Evolutionary conservation across 306 rosid species (phyloP), one percentile per base, ranked within the genome.

Genomic region (Trifolium pratense): DNA sequence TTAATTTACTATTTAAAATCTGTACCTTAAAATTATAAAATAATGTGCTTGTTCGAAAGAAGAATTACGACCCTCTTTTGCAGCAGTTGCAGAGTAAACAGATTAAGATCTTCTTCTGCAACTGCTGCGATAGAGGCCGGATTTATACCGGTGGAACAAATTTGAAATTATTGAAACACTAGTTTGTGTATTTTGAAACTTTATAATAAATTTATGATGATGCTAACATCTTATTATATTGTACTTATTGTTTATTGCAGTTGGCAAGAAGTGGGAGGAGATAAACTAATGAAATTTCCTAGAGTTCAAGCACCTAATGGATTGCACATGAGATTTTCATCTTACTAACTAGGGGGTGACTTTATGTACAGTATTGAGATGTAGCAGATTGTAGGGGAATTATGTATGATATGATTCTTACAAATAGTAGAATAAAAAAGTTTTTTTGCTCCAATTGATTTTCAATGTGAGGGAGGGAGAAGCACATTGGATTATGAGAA

Each of bases 201-300:
- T n/a, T n/a, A n/a, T n/a, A n/a, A n/a, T n/a, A n/a, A 37, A 72
- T 78, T 5, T 20, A 42, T 21, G 3, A 40, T 31, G 53, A 62
- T 79, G 70, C 64, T 80, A 68, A 75, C 69, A 70, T 75, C 6
- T 52, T 18, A 21, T 59, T 13, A 20, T 59, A 13, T 57, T 29
- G 6, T 21, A 46, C 18, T 37, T 67, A 21, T 63, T 63, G 25
- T 14, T 51, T 1, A 20, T 65, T 85, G 84, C 86, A 95, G 99
- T 80, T 95, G 99, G 99, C 97, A 95, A 77, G 99, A 91, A 89
- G 86, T 90, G 71, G 99, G 99, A 61, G 99, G 97, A 71, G 93
- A 95, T 23, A 86, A 88, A 82, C 80, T 95, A 26, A 76, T 86
- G 97, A 95, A 87, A 73, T 95, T 95, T 85, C 99, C 99, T 0